Base-by-base conservation (phyloP, 257 asterid species). In the Primulina tabacum region DNA sequence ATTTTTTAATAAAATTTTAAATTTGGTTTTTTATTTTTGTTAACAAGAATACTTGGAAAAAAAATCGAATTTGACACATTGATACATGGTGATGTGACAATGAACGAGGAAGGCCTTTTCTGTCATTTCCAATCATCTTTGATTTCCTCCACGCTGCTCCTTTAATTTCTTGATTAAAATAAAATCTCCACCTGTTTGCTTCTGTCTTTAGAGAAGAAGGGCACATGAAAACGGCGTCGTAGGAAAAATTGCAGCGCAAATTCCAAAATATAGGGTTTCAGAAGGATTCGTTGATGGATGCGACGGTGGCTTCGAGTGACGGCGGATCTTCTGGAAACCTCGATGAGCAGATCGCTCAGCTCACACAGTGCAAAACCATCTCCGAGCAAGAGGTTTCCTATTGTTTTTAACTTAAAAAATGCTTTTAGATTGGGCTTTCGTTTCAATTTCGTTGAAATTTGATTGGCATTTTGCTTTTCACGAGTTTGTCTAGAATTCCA, bases 291-390 rank as follows among this genome's bases (percentile, higher is more conserved):
- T 71, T 33, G 72, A 81, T 81, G 87, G 89, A 83, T 69, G 79
- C 86, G 80, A 71, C 82, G 76, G 81, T 68, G 76, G 78, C 79
- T 74, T 32, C 34, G 34, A 32, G 34, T 5, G 34, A 32, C 34
- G 34, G 34, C 34, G 34, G 34, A 32, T 78, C 90, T 70, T 82
- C 69, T 63, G 95, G 95, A 21, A 83, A 81, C 76, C 84, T 87
- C 63, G 95, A 89, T 62, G 90, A 84, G 77, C 95, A 89, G 78
- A 89, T 89, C 76, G 81, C 78, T 37, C 96, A 86, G 85, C 96
- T 87, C 77, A 87, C 83, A 84, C 96, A 89, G 82, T 87, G 96
- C 90, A 89, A 87, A 64, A 92, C 96, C 76, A 77, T 89, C 74
- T 83, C 95, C 70, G 92, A 89, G 55, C 92, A 77, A 68, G 96